Evolutionary conservation across 495 filamentous ascomycete genomes (phyloP).

Genomic region (Cairneyella variabilis): DNA sequence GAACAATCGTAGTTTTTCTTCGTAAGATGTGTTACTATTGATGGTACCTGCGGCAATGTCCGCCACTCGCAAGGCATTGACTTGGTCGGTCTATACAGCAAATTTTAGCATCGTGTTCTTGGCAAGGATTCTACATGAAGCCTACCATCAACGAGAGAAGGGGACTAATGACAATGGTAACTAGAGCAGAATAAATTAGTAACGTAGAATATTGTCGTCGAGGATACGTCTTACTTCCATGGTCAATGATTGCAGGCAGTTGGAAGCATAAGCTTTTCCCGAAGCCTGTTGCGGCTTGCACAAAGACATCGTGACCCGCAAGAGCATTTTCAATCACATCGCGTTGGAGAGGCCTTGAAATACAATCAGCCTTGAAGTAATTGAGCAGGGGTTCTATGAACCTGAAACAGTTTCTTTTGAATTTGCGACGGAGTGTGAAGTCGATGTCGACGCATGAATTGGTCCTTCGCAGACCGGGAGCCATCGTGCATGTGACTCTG

Average conservation of each 20-base stretch:
- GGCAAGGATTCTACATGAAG: not conserved
- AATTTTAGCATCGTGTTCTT: not conserved
- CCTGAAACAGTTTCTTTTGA: slow-evolving; percentile 73
- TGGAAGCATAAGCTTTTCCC: slow-evolving; percentile 96
- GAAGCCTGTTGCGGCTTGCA: slow-evolving; percentile 95
- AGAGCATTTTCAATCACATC: slow-evolving; percentile 82
- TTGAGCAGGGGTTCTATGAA: slow-evolving; percentile 25
- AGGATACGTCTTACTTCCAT: slow-evolving; percentile 58
- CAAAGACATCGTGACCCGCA: slow-evolving; percentile 84
- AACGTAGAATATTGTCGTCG: not conserved
- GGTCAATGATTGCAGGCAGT: slow-evolving; percentile 80
- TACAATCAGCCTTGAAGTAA: slow-evolving; percentile 3
- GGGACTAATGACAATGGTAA: slow-evolving; percentile 89
- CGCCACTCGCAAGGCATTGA: slow-evolving; percentile 69
- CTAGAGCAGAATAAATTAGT: slow-evolving; percentile 31
- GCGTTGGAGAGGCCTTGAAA: slow-evolving; percentile 69
- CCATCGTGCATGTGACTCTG: slow-evolving; percentile 3
- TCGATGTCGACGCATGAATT: slow-evolving; percentile 66
- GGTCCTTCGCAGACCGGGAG: slow-evolving; percentile 27
- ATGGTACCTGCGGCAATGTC: slow-evolving; percentile 79
- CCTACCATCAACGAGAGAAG: slow-evolving; percentile 85
- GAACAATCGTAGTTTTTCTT: slow-evolving; percentile 64
- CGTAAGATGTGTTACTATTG: slow-evolving; percentile 69
- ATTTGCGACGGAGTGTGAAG: slow-evolving; percentile 78
- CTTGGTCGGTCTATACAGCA: slow-evolving; percentile 73